Evolutionary conservation across 2,329 filamentous ascomycete species (phyloP).

Genomic region (Pezicula carpinea): DNA sequence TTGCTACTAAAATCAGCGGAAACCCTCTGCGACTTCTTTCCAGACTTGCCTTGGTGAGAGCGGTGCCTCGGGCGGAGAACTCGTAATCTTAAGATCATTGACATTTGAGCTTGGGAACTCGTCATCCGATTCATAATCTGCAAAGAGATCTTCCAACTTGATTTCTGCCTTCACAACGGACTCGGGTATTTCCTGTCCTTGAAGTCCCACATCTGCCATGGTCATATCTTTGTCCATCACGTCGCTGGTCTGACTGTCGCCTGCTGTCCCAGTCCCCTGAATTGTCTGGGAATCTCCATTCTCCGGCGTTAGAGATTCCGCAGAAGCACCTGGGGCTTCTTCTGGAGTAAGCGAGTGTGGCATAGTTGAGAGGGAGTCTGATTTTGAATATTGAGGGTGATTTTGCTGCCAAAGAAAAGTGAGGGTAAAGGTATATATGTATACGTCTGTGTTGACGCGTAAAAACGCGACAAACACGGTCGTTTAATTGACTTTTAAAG

Average conservation of each 20-base stretch:
- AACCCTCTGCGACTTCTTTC: constrained; percentile 1
- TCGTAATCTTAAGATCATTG: constrained; percentile 35
- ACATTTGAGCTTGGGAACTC: constrained; percentile 49
- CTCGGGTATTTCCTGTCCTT: constrained; percentile 9
- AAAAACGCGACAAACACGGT: neutral
- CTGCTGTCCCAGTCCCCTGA: constrained; percentile 5
- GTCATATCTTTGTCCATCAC: constrained; percentile 20
- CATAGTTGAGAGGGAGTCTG: constrained; percentile 28
- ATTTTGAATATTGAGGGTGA: too few species aligned
- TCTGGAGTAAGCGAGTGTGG: constrained; percentile 40
- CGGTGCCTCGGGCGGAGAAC: constrained; percentile 38
- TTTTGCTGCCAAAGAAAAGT: neutral
- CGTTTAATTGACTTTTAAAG: too few species aligned
- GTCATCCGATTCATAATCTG: constrained; percentile 54
- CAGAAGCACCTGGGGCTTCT: neutral
- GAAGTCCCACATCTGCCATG: constrained; percentile 15
- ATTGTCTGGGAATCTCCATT: constrained; percentile 26
- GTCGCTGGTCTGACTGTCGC: constrained; percentile 9
- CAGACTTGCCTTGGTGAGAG: constrained; percentile 39
- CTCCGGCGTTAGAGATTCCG: constrained; percentile 27
- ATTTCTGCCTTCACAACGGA: constrained; percentile 27
- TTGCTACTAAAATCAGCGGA: constrained; percentile 28
- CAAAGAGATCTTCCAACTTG: constrained; percentile 56
- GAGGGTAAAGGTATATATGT: neutral
- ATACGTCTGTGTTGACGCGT: neutral